Evolutionary conservation across 352 stramenopile species (phyloP), one percentile per base, ranked within the genome.

Genomic region (Saprolegnia diclina): DNA sequence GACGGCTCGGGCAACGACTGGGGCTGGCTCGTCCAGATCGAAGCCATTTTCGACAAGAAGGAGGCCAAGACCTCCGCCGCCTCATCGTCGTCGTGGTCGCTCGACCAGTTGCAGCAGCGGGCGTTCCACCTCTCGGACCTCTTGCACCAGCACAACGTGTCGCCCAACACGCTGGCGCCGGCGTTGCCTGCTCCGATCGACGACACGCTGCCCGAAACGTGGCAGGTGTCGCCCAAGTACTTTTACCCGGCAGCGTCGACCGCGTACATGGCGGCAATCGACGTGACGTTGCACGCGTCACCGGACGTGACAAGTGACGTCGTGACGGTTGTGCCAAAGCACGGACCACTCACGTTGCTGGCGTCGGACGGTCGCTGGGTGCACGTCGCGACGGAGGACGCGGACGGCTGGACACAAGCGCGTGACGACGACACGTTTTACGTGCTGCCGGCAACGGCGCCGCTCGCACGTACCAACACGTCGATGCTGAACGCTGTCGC

Each of bases 1-100:
- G 84, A 95, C 65, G 76, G 73, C 1, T 87, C 74, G 18, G 80
- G 84, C 22, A 91, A 91, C 42, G 88, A 97, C 66, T 97, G 90
- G 90, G 90, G 90, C 35, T 59, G 52, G 52, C 13, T 26, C 13
- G 24, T 59, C 13, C 52, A 59, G 1, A 59, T 59, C 19, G 52
- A 59, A n/a, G 52, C 13, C 35, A n/a, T 59, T 18, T 59, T 42
- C 9, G 24, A 18, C 9, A 59, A 59, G 52, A 14, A 48, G 42
- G 7, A 35, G 5, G 24, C n/a, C 46, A 54, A 54, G 46, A 52
- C 45, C 21, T 21, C 45, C 22, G 22, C 52, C 0, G 70, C 79
- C 13, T 62, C 72, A 22, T 69, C 81, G 19, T 74, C 88, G 37
- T 67, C 82, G 18, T 75, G 88, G 37, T 72, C 59, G 11, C 52